phyloP scores from a whole-genome alignment of 257 asterid genomes.

The Cruciata laevipes region DNA sequence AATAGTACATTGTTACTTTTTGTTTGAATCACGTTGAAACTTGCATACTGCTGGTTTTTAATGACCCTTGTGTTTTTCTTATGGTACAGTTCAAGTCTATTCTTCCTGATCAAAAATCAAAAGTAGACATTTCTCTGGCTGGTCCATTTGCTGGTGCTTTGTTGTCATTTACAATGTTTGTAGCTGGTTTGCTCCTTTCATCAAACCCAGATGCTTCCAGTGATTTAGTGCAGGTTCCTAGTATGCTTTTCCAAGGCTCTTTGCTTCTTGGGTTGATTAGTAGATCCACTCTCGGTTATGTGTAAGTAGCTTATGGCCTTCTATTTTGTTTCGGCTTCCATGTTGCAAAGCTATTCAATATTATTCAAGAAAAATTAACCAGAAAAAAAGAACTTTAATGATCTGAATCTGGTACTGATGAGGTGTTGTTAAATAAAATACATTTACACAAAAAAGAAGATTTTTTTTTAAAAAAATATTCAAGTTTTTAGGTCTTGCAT shows the following conservation, averaged over 20 bases:
- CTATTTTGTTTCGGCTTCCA: background rate
- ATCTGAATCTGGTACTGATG: background rate
- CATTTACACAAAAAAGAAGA: background rate
- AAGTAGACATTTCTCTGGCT: constrained; percentile 80
- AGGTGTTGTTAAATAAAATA: background rate
- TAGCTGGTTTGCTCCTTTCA: constrained; percentile 75
- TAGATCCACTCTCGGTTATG: constrained; percentile 69
- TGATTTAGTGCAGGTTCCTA: constrained; percentile 91
- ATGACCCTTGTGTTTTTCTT: constrained; percentile 2
- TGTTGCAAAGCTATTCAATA: background rate
- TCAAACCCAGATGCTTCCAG: constrained; percentile 65
- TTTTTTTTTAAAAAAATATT: no score
- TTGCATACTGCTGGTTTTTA: background rate
- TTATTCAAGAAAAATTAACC: background rate
- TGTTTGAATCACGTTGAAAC: background rate
- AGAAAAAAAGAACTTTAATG: background rate
- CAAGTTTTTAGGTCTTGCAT: background rate
- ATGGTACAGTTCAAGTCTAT: constrained; percentile 84
- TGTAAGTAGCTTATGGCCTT: constrained; percentile 38
- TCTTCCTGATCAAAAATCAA: constrained; percentile 88
- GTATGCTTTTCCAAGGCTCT: constrained; percentile 93
- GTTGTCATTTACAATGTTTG: constrained; percentile 73
- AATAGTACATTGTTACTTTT: background rate
- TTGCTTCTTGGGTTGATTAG: constrained; percentile 94
- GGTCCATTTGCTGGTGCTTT: constrained; percentile 93